These are phyloP conservation scores for Hyparrhenia diplandra DNA, from an alignment of 176 grass and related monocot species.

Conservation along the genomic window DNA sequence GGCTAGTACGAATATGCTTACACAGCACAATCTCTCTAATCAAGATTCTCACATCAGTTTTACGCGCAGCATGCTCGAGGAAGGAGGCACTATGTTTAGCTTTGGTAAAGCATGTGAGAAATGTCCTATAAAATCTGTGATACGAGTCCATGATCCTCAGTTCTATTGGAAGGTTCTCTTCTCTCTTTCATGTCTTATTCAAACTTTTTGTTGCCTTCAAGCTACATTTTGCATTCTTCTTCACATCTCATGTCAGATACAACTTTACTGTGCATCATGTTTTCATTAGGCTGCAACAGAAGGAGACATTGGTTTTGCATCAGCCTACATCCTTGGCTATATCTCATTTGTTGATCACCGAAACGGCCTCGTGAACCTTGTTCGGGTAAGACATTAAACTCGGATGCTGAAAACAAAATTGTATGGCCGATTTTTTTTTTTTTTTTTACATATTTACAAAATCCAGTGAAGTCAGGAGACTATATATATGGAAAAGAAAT, in stretches of 20 bases:
- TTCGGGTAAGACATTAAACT: slow-evolving; percentile 74
- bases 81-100: slow-evolving; percentile 58
- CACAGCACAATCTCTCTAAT: not conserved
- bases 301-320: slow-evolving; percentile 67
- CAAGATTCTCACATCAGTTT: not conserved
- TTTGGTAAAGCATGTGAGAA: slow-evolving; percentile 45
- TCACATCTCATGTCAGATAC: no score
- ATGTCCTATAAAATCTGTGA: slow-evolving; percentile 36
- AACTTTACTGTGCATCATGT: no score
- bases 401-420: no score
- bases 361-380: slow-evolving; percentile 71
- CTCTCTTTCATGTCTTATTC: not conserved
- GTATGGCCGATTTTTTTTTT: no score
- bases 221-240: not conserved
- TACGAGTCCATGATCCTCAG: slow-evolving; percentile 56
- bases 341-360: slow-evolving; percentile 64
- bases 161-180: slow-evolving; percentile 83
- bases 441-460: not conserved
- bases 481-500: not conserved
- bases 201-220: not conserved
- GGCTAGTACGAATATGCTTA: not conserved
- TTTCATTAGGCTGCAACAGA: slow-evolving; percentile 52
- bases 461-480: not conserved
- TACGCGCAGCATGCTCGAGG: slow-evolving; percentile 51
- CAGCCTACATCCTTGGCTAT: slow-evolving; percentile 71